Evolutionary conservation across 2,329 filamentous ascomycete species (phyloP).

Genomic region (Grosmannia serpens): DNA sequence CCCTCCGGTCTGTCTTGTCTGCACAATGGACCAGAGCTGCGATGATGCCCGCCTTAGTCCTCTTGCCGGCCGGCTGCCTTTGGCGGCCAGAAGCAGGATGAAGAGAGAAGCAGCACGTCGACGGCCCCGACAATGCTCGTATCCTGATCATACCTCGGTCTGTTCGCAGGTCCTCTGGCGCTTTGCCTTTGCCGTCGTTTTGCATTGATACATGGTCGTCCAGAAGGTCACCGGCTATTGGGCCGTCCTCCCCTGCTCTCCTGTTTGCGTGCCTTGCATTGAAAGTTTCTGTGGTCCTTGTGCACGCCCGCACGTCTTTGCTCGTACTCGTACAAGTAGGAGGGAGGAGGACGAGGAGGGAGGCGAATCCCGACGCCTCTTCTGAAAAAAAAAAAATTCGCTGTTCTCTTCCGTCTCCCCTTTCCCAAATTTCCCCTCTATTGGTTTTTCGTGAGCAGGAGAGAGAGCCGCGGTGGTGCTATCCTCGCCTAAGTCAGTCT

Average conservation of each 20-base stretch:
- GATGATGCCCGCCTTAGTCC: too few relatives aligned
- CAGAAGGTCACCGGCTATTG: background rate
- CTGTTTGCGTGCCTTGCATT: background rate
- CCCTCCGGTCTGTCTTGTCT: background rate
- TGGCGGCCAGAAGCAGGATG: too few relatives aligned
- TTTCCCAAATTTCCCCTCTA: background rate
- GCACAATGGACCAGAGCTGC: background rate
- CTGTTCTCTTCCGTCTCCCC: background rate
- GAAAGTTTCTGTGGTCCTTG: background rate
- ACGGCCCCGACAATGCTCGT: background rate
- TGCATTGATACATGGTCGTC: background rate
- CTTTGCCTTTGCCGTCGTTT: background rate
- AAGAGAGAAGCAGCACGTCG: background rate
- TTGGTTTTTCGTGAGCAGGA: background rate
- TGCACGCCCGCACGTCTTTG: background rate
- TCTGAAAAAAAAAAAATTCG: background rate
- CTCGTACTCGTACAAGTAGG: background rate
- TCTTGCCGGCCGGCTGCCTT: background rate
- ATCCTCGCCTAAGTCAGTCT: background rate
- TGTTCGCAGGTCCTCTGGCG: background rate
- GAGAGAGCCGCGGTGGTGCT: background rate
- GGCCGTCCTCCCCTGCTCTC: background rate
- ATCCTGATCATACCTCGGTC: background rate
- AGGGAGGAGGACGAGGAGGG: background rate
- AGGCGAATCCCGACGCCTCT: background rate